Percentiles rank a stretch among this genome's conserved stretches.
Conservation (phyloP, 805 yeast species). For the Wickerhamiella bombiphila region DNA sequence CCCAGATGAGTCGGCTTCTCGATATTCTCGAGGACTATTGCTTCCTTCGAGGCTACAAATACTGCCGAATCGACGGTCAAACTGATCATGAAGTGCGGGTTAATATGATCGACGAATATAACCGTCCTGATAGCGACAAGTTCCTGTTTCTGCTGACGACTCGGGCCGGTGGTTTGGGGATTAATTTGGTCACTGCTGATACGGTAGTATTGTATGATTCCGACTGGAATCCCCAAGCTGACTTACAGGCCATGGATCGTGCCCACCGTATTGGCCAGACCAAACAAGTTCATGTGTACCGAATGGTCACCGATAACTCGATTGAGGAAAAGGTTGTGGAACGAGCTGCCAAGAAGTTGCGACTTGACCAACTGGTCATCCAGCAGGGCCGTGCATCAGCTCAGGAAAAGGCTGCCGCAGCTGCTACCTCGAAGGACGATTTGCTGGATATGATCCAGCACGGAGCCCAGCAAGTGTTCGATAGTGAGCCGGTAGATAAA, state of each 20-base stretch:
- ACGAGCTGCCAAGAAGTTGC: constrained; percentile 84
- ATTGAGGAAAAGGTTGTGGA: constrained; percentile 93
- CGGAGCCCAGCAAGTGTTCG: constrained; percentile 85
- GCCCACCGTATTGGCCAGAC: constrained; percentile 97
- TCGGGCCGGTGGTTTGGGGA: constrained; percentile 94
- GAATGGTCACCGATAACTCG: constrained; percentile 91
- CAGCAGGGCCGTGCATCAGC: constrained; percentile 67
- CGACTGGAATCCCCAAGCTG: constrained; percentile 98
- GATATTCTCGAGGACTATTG: constrained; percentile 92
- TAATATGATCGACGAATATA: constrained; percentile 83
- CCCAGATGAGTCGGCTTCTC: constrained; percentile 82
- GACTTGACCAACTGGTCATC: constrained; percentile 87
- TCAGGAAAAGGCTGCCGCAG: constrained; percentile 27
- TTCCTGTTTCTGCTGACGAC: constrained; percentile 80
- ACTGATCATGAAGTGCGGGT: constrained; percentile 89
- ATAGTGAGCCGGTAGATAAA: constrained; percentile 24
- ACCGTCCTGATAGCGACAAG: constrained; percentile 65
- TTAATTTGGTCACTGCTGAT: constrained; percentile 83
- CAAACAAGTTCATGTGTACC: constrained; percentile 81
- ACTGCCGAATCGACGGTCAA: constrained; percentile 87
- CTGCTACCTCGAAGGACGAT: constrained; percentile 48
- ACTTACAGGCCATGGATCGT: constrained; percentile 94
- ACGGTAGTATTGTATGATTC: constrained; percentile 78
- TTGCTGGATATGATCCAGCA: constrained; percentile 89
- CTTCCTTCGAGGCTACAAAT: constrained; percentile 63